Evolutionary conservation across 2,329 filamentous ascomycete species (phyloP), one percentile per base, ranked within the genome.

Genomic region (Exophiala mesophila): DNA sequence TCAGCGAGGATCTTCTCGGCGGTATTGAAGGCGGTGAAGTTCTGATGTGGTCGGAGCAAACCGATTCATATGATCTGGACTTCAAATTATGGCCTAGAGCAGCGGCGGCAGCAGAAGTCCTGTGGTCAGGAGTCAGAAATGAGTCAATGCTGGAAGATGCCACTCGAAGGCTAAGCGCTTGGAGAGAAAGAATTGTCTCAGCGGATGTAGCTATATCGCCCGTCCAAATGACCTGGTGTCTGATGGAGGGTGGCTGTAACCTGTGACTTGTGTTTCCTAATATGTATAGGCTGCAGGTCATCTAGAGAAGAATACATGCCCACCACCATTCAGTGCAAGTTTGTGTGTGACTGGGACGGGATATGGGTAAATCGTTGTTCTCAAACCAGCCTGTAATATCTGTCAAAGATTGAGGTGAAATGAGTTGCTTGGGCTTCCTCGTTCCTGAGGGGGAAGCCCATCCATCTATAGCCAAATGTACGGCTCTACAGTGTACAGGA

Each of bases 21-120:
- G 74, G 86, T 9, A 82, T 94, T 2, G 63, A 92, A 6, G 88
- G 88, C 32, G 88, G 87, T 18, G 88, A 94, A 67, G 78, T 83
- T 12, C 83, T 85, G 42, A 76, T 88, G 44, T 95, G 87, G 87
- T 77, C 76, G 50, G 88, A 94, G 59, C 76, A 79, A 67, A 83
- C 82, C 5, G 88, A 95, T 63, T 66, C 77, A 3, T 67, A 78
- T n/a, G 88, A 82, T 59, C 61, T 94, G 10, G 86, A 94, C 65
- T 62, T 38, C 66, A 74, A 41, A 50, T 23, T 55, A 26, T 78
- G 75, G 75, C 74, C 75, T 1, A 69, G 75, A 17, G 73, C 73
- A 8, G 74, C 74, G 9, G 74, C 74, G 0, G 66, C 77, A 2
- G 75, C 69, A 0, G 74, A 78, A 57, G 64, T 76, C 1, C 64